Conservation (phyloP, 306 rosid genomes). For the Canavalia gladiata region DNA sequence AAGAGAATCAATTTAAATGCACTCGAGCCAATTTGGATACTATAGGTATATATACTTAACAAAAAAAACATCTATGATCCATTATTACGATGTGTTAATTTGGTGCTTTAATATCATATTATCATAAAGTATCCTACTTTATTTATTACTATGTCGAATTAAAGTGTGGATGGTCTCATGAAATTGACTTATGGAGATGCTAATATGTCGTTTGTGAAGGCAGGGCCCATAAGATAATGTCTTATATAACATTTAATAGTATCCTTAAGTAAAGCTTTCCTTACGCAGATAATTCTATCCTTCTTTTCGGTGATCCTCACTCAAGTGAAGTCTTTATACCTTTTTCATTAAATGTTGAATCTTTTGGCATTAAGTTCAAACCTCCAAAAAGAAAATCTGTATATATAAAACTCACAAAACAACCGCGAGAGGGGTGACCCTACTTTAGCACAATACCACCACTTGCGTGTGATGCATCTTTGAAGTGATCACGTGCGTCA, state of each 20-base stretch:
- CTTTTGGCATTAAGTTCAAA: constrained; percentile 36
- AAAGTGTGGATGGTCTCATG: not conserved
- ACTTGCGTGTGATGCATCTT: constrained; percentile 2
- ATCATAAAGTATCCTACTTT: not conserved
- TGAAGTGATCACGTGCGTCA: constrained; percentile 39
- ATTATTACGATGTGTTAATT: not conserved
- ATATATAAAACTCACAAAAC: not conserved
- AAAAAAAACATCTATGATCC: not conserved
- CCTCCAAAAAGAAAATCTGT: not conserved
- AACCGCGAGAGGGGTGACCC: not conserved
- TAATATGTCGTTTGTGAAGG: not conserved
- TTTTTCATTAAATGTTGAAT: constrained; percentile 16
- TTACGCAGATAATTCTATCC: not conserved
- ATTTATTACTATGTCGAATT: not conserved
- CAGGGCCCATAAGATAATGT: constrained; percentile 37
- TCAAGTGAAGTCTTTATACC: not conserved
- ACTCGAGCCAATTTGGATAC: too few relatives aligned
- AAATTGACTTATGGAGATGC: not conserved
- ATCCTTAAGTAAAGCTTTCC: constrained; percentile 4
- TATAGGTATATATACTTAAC: too few relatives aligned
- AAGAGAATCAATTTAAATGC: too few relatives aligned
- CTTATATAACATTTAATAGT: constrained; percentile 14
- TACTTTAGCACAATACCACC: not conserved
- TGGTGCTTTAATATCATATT: not conserved
- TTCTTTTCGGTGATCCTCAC: constrained; percentile 13